Base-by-base conservation (phyloP, 345 rosid genomes). In the Salix dunnii region DNA sequence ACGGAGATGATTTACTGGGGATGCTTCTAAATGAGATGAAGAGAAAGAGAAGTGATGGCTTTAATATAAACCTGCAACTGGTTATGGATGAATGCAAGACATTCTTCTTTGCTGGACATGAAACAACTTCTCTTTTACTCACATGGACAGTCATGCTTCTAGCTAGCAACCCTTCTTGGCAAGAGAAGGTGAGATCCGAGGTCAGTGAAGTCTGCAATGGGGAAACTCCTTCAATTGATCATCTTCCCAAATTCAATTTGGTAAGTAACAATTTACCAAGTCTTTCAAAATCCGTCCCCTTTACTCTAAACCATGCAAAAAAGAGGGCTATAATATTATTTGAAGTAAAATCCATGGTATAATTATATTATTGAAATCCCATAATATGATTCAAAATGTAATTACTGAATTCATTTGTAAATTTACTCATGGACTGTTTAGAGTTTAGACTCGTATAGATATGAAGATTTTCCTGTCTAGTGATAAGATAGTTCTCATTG, bases 41-140 rank as follows among this genome's bases (percentile, higher is more conserved):
- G 55, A 88, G 83, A 11, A 85, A 87, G 72, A 81, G 55, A 60
- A 28, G 77, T 61, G 80, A 80, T 66, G 88, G 86, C 3, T 84
- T 85, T 51, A 80, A 82, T 65, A 66, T 88, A 55, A 87, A 88
- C 74, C 75, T 89, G n/a, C 99, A 93, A 77, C 51, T 93, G 84
- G 89, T 96, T 48, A 93, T 96, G 99, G 99, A 96, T 68, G 97
- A 93, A 69, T 92, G 97, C 88, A 96, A 96, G 66, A 96, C 99
- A 36, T 93, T 96, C 86, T 93, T 93, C 86, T 96, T 96, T 69
- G 95, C 97, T 6, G 99, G 99, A 46, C 98, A 96, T 71, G 99
- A 96, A 82, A 93, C 99, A 16, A 92, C 98, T 4, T 87, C 99
- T 31, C 87, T 92, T 36, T 82, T 93, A 58, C 94, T 96, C 62